Evolutionary conservation across 2,329 filamentous ascomycete genomes (phyloP), one percentile per base, ranked within the genome.

Genomic region (Beauveria medogensis): DNA sequence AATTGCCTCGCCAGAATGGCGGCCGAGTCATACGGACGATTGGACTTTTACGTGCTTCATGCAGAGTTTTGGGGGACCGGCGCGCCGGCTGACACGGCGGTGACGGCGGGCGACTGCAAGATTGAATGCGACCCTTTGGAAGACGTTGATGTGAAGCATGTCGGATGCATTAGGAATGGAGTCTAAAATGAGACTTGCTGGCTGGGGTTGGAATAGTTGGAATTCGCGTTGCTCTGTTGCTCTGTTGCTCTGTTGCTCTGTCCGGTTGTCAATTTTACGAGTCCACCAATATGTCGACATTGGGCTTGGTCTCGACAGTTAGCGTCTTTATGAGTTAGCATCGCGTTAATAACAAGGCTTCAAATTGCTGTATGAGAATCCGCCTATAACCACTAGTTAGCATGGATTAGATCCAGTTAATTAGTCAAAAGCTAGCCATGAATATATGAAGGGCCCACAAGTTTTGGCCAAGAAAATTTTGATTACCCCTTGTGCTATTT

Each of bases 1-100:
- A 14, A 8, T 2, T 62, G 65, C 18, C 44, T 66, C 24, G 63
- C 59, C 18, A 44, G 55, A 46, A 56, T 64, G 28, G 59, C 59
- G 40, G 20, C 18, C 5, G 40, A 46, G 20, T 55, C 59, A 37
- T 20, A 20, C n/a, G 56, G 56, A 34, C 20, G 48, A 41, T 10
- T 61, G 14, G 41, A 57, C 6, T 40, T 57, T 20, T 12, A 40
- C 9, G 7, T 16, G n/a, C 46, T 61, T 9, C 26, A n/a, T 8
- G 14, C 12, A 1, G 52, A 61, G 30, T 61, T 61, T 57, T 61
- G 47, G 59, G 59, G 59, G n/a, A 37, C 28, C 5, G 28, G 12
- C 16, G 30, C 41, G 50, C 2, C 20, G 3, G 50, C 6, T 6
- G n/a, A 20, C 9, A 22, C 6, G 4, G 18, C 6, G 7, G 20